Evolutionary conservation across 192 early-diverging fungal genomes (phyloP), one percentile per base, ranked within the genome.

Genomic region (Borealophlyctis nickersoniae): DNA sequence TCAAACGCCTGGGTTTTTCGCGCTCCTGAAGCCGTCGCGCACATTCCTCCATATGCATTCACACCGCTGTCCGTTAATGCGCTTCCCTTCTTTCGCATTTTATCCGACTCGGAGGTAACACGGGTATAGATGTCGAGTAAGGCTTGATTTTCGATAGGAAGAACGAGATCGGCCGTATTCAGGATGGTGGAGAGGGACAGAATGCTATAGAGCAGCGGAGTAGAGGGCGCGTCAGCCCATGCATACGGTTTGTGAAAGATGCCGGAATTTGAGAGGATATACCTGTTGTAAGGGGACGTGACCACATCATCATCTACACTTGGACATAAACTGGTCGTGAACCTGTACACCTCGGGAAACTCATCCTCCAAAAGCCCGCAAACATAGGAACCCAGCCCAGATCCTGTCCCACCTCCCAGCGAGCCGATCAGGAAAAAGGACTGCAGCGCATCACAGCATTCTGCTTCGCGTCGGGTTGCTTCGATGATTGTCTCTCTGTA

Each of bases 221-320:
- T 56, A 56, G 54, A 0, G 23, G 48, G 52, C 0, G 23, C 48
- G 23, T n/a, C 48, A 49, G 23, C 23, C 23, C 1, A 49, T n/a
- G 48, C 23, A 19, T 23, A 13, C 58, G 1, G 11, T 27, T 19
- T 9, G 35, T 22, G 49, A 61, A 60, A 62, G 29, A 36, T 62
- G 13, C 48, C 23, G 58, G 3, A 33, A 39, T 52, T 24, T n/a
- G 24, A 9, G 13, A 59, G 4, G 3, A 28, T 56, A 9, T 26
- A 76, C 74, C 75, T 78, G 66, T 81, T 81, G 72, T 84, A 84
- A 0, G 82, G 82, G 7, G 80, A 83, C 5, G 82, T 84, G 2
- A 84, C 78, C 30, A 84, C 82, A 62, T 84, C 77, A 52, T 84
- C 82, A 51, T 77, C 66, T 2, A 29, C 60, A 34, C 77, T 81